Base-by-base conservation (phyloP, 176 grass and related monocot species). In the Oryza glumipatula region DNA sequence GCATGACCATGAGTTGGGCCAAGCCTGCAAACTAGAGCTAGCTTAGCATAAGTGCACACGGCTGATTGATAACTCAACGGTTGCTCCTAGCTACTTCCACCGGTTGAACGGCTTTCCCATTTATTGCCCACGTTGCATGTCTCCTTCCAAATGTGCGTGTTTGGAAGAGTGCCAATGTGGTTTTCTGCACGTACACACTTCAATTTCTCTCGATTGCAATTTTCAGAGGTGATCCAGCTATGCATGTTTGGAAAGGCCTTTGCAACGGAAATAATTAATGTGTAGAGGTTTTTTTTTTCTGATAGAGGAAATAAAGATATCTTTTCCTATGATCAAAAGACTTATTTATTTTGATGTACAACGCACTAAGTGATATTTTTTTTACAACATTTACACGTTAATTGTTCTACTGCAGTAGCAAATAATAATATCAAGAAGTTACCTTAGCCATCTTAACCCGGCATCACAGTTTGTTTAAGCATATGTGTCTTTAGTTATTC, bases 71-170 rank as follows among this genome's bases (percentile, higher is more conserved):
- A 17, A n/a, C 17, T 58, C 17, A 9, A 56, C 52, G 52, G 26
- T 46, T 75, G 81, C 36, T 75, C 61, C 72, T 77, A 73, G 15
- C 63, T 80, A 72, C 24, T 39, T 45, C 41, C 68, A 74, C 47
- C 26, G 4, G 68, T 60, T 17, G 60, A 73, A 79, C 79, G 68
- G 68, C 68, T 68, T 22, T 22, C 8, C 32, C 51, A 86, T 83
- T 90, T 86, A 90, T 83, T 90, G 80, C 26, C 47, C 88, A 90
- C 38, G 84, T 86, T 48, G 68, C 60, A 19, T 86, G 84, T 86
- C 47, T 41, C 73, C 54, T 58, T n/a, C 54, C n/a, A 21, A 63
- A n/a, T 11, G 58, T 63, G 58, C 3, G 2, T n/a, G 7, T n/a
- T 58, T 58, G 54, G 54, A 58, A 58, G 6, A 58, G 2, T 58